Percentiles rank a stretch among this genome's conserved stretches.
phyloP scores from a whole-genome alignment of 192 early-diverging fungal genomes.

The Entophlyctis luteolus region DNA sequence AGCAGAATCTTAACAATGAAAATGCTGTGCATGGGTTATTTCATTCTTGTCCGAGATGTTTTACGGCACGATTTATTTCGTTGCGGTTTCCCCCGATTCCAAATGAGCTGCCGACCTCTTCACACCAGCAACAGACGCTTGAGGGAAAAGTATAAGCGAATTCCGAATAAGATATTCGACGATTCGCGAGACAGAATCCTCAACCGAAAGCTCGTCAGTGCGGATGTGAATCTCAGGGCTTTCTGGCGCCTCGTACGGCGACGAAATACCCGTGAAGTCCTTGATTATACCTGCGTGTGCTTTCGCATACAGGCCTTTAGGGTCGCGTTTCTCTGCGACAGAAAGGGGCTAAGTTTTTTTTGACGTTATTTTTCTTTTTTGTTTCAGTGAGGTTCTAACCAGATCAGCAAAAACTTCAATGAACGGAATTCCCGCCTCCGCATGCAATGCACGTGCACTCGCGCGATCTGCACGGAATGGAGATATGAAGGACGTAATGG shows the following conservation, averaged over 20 bases:
- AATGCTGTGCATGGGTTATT: no score
- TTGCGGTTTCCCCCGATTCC: not conserved
- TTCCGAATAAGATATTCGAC: not conserved
- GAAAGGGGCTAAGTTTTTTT: no score
- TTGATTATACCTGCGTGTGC: conserved; percentile 90
- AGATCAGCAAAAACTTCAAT: conserved; percentile 86
- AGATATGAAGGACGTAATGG: conserved; percentile 87
- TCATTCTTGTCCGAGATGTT: no score
- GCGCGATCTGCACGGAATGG: conserved; percentile 83
- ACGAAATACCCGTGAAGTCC: conserved; percentile 92
- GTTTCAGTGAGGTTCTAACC: no score
- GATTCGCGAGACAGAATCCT: conserved; percentile 57
- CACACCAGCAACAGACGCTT: not conserved
- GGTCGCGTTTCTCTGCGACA: conserved; percentile 86
- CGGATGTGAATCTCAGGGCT: conserved; percentile 81
- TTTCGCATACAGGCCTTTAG: conserved; percentile 95
- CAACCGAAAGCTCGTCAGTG: conserved; percentile 69
- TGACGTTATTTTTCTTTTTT: no score
- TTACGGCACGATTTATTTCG: not conserved
- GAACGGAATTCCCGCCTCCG: conserved; percentile 74
- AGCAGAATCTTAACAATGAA: no score
- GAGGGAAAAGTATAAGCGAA: not conserved
- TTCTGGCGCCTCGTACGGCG: conserved; percentile 84
- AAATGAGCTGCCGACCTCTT: not conserved
- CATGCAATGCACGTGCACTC: conserved; percentile 72